Percentiles rank a stretch among this genome's conserved stretches.
These are phyloP conservation scores for Paramecium pentaurelia DNA, from an alignment of 73 alveolate genomes.

Conservation along the genomic window DNA sequence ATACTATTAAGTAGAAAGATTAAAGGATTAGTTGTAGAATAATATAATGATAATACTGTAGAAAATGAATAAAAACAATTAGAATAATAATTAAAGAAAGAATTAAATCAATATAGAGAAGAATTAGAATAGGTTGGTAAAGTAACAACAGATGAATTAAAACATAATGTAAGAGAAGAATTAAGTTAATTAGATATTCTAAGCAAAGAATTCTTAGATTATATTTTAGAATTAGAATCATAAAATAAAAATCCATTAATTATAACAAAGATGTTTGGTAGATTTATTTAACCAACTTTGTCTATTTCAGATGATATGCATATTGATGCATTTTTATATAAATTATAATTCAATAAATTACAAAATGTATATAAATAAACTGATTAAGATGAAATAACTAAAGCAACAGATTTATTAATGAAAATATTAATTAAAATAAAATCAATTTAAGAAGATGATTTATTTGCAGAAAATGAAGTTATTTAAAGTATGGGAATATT, in stretches of 20 bases:
- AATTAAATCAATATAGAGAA: slow-evolving; percentile 25
- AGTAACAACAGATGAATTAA: background rate
- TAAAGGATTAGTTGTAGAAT: slow-evolving; percentile 50
- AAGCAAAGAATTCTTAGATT: slow-evolving; percentile 15
- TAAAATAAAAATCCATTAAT: background rate
- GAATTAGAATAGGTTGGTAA: slow-evolving; percentile 1
- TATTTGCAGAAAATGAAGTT: slow-evolving; percentile 44
- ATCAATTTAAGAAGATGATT: slow-evolving; percentile 4
- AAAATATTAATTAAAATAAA: background rate
- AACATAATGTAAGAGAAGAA: background rate
- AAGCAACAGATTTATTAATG: background rate
- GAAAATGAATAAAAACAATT: slow-evolving; percentile 39
- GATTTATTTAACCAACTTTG: background rate
- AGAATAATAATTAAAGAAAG: slow-evolving; percentile 20
- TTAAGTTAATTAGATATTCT: background rate
- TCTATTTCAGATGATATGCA: background rate
- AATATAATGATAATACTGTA: slow-evolving; percentile 41
- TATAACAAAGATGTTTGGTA: background rate
- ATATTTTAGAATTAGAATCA: background rate
- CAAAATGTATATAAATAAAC: background rate
- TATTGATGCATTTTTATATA: background rate
- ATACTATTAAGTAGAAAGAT: slow-evolving; percentile 39
- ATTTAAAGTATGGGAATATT: slow-evolving; percentile 8
- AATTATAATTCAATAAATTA: background rate
- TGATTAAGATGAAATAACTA: background rate